phyloP scores from a whole-genome alignment of 305 asterid species.

The Fraxinus ornus region DNA sequence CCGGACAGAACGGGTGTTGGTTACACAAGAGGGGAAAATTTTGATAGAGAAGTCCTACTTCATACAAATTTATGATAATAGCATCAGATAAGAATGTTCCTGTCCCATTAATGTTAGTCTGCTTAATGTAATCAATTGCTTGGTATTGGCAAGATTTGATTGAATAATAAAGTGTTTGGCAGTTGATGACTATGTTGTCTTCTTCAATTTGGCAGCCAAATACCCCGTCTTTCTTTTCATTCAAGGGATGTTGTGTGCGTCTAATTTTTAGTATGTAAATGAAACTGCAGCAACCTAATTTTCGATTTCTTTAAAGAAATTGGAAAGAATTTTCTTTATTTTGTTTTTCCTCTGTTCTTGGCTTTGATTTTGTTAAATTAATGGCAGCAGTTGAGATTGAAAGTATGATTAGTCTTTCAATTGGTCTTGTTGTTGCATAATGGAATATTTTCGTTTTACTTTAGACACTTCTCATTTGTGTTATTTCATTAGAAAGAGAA shows the following conservation, averaged over 20 bases:
- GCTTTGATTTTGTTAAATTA: neutral
- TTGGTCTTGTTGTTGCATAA: neutral
- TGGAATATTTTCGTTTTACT: neutral
- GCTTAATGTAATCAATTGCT: neutral
- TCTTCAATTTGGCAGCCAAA: neutral
- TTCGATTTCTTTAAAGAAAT: neutral
- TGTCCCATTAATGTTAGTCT: neutral
- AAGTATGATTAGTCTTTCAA: neutral
- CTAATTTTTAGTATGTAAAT: neutral
- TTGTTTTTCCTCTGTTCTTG: neutral
- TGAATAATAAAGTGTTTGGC: neutral
- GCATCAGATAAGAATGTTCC: neutral
- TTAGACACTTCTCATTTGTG: neutral
- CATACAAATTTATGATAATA: neutral
- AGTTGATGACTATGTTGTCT: neutral
- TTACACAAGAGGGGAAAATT: no score
- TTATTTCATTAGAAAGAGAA: neutral
- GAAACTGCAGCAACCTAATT: neutral
- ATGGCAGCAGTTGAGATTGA: neutral
- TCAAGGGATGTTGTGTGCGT: no score
- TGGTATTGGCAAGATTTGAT: neutral
- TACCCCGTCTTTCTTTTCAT: neutral
- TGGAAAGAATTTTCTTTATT: neutral
- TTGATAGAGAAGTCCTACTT: no score
- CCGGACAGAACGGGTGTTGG: no score